Base-by-base conservation (phyloP, 495 filamentous ascomycete genomes). In the Penicillium paxilli region DNA sequence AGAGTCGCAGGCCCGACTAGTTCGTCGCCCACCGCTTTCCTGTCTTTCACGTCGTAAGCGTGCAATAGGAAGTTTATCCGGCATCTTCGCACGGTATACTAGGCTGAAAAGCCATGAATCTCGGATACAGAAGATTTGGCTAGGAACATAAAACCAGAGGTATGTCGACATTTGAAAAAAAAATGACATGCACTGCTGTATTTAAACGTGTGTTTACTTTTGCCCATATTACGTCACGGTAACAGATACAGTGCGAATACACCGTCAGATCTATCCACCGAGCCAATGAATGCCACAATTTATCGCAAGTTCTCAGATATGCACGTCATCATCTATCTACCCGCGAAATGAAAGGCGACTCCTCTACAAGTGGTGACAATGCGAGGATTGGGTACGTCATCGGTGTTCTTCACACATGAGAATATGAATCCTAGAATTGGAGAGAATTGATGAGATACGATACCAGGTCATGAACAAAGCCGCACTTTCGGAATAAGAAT, bases 1-100 rank as follows among this genome's bases (percentile, higher is more conserved):
- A 14, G 86, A 83, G 78, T 86, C 87, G 59, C 87, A 90, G 10
- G 87, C 87, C 51, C 76, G 30, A 14, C 30, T 32, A 14, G 30
- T 32, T 32, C 30, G 30, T 32, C 30, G 30, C 30, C 30, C 30
- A 32, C 30, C n/a, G 30, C 30, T 32, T 32, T 32, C 30, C 30
- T 14, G 30, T 32, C 30, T 32, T 32, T 32, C 30, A 14, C 30
- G 30, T 32, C 30, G 30, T 32, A 32, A 32, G 11, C 30, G 30
- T 12, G 30, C 11, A 32, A 32, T 32, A 32, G 30, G 30, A 32
- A 32, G 30, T 14, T 32, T 32, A 32, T 32, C 11, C 10, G 30
- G 30, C 30, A n/a, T 32, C 30, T 32, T 14, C 30, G n/a, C 10
- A 32, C 30, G 30, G 30, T 32, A 32, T 2, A 3, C n/a, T 14